Conservation (phyloP, 2,329 filamentous ascomycete species). For the Sclerotinia sclerotiorum region DNA sequence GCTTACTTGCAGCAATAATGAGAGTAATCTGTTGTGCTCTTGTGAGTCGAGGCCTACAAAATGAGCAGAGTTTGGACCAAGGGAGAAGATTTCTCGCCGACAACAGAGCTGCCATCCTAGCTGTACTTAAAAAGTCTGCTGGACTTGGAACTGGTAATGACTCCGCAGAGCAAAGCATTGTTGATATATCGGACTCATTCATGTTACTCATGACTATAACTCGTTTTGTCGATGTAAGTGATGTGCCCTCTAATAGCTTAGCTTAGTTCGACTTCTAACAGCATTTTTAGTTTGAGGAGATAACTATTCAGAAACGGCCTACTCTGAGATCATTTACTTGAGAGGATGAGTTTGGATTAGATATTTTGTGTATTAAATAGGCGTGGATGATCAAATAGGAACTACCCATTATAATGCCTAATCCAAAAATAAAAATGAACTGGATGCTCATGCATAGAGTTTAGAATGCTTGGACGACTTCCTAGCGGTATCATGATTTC, state of each 20-base stretch:
- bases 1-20: slow-evolving; percentile 75
- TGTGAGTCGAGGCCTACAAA: slow-evolving; percentile 77
- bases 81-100: slow-evolving; percentile 78
- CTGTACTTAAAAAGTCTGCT: slow-evolving; percentile 85
- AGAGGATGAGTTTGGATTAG: background rate
- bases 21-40: slow-evolving; percentile 81
- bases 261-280: slow-evolving; percentile 1
- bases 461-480: slow-evolving; percentile 9
- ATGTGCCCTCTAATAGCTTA: background rate
- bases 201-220: slow-evolving; percentile 80
- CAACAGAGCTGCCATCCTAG: slow-evolving; percentile 79
- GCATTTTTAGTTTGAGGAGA: slow-evolving; percentile 45
- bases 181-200: slow-evolving; percentile 80
- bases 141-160: slow-evolving; percentile 62
- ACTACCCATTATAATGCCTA: slow-evolving; percentile 6
- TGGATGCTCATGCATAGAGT: slow-evolving; percentile 12
- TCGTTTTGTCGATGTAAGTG: slow-evolving; percentile 78
- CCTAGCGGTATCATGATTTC: background rate
- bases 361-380: slow-evolving; percentile 19
- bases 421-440: slow-evolving; percentile 1
- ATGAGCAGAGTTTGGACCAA: slow-evolving; percentile 69
- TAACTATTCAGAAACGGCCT: slow-evolving; percentile 32
- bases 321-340: slow-evolving; percentile 35
- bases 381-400: slow-evolving; percentile 7
- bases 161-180: slow-evolving; percentile 58